phyloP scores from a whole-genome alignment of 2,329 filamentous ascomycete genomes.

The Arachnopeziza araneosa region DNA sequence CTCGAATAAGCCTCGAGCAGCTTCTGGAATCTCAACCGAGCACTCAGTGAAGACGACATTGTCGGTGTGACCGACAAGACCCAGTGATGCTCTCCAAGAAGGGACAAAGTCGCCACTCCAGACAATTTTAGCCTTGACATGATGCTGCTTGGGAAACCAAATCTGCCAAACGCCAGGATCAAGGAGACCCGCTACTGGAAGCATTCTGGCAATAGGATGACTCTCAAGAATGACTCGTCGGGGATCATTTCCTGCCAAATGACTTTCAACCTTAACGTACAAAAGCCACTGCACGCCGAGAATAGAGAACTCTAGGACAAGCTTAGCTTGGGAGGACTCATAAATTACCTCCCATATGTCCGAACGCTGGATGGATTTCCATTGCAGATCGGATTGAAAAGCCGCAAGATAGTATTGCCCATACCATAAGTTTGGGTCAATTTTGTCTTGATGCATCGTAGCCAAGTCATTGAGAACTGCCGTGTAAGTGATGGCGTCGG shows the following conservation, averaged over 20 bases:
- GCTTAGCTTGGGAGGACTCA: slow-evolving; percentile 31
- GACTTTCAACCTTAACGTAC: slow-evolving; percentile 33
- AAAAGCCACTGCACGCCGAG: slow-evolving; percentile 40
- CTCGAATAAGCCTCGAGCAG: slow-evolving; percentile 10
- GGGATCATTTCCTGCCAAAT: slow-evolving; percentile 15
- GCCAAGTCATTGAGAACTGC: slow-evolving; percentile 12
- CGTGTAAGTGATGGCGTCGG: background rate
- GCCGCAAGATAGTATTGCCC: slow-evolving; percentile 17
- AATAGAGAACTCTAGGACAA: slow-evolving; percentile 36
- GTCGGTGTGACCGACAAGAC: slow-evolving; percentile 9
- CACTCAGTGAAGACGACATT: slow-evolving; percentile 37
- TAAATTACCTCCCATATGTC: slow-evolving; percentile 39
- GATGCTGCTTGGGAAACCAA: slow-evolving; percentile 34
- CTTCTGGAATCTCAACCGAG: slow-evolving; percentile 32
- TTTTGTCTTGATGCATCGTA: slow-evolving; percentile 23
- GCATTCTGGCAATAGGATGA: slow-evolving; percentile 44
- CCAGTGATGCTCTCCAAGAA: slow-evolving; percentile 18
- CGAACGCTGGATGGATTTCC: slow-evolving; percentile 31
- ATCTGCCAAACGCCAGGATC: slow-evolving; percentile 40
- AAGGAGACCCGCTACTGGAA: slow-evolving; percentile 28
- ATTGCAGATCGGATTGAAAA: slow-evolving; percentile 30
- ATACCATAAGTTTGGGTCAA: slow-evolving; percentile 12
- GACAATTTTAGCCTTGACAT: slow-evolving; percentile 32
- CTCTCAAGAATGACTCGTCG: slow-evolving; percentile 35
- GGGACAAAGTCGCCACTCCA: slow-evolving; percentile 27